These are phyloP conservation scores for Sanghuangporus weigelae DNA, from an alignment of 1,284 basidiomycete genomes.

Conservation along the genomic window DNA sequence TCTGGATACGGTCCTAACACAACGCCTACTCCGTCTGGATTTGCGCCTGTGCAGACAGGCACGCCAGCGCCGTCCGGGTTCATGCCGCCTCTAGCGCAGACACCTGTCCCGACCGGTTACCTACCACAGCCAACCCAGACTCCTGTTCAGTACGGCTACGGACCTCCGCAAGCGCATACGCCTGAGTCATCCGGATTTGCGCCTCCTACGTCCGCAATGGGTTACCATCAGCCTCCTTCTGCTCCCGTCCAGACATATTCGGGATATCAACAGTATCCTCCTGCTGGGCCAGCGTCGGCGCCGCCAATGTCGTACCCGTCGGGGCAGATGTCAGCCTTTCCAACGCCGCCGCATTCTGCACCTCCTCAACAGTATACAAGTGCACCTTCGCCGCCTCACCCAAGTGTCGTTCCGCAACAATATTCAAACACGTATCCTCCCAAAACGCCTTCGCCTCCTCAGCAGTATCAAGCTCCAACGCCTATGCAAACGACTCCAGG, in stretches of 20 bases:
- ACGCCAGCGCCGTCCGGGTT: constrained; percentile 27
- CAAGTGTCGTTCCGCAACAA: constrained; percentile 29
- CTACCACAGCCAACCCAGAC: constrained; percentile 32
- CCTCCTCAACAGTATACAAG: constrained; percentile 32
- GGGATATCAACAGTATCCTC: constrained; percentile 32
- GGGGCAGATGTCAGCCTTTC: constrained; percentile 4
- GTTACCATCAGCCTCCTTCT: constrained; percentile 18
- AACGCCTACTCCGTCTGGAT: constrained; percentile 66
- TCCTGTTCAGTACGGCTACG: constrained; percentile 20
- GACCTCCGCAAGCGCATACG: constrained; percentile 19
- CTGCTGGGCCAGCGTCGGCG: constrained; percentile 17
- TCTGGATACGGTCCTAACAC: constrained; percentile 57
- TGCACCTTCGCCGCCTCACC: constrained; percentile 18
- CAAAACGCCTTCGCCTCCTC: constrained; percentile 22
- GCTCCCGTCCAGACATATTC: constrained; percentile 19
- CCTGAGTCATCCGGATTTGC: constrained; percentile 21
- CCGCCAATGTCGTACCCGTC: constrained; percentile 24
- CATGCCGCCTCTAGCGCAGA: constrained; percentile 20
- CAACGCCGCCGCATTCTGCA: constrained; percentile 25
- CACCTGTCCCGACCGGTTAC: constrained; percentile 1
- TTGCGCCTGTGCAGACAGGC: constrained; percentile 36
- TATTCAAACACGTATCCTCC: constrained; percentile 32
- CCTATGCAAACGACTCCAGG: constrained; percentile 15
- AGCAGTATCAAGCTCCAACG: constrained; percentile 14
- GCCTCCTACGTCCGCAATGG: constrained; percentile 20